Conservation (phyloP, 805 yeast species). For the Sungouiozyma ichnusensis region DNA sequence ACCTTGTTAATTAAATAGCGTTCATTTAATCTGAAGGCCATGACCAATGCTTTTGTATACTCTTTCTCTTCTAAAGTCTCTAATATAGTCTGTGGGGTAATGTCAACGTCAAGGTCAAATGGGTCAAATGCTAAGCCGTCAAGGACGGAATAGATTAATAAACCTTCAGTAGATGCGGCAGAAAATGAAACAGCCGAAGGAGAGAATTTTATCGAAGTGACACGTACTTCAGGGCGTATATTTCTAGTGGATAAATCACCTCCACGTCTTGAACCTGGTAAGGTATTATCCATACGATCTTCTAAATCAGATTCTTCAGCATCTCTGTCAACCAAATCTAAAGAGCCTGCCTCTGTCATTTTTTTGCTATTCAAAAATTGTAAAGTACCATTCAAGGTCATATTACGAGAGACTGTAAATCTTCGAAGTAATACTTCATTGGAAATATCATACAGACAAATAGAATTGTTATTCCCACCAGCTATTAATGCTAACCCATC, state of each 20-base stretch:
- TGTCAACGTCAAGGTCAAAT: slow-evolving; percentile 83
- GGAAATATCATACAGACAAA: slow-evolving; percentile 82
- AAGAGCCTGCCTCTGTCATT: slow-evolving; percentile 81
- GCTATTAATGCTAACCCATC: slow-evolving; percentile 86
- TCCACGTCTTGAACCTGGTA: slow-evolving; percentile 80
- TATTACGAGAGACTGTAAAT: slow-evolving; percentile 77
- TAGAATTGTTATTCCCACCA: slow-evolving; percentile 85
- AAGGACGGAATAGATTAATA: slow-evolving; percentile 72
- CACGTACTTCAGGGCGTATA: slow-evolving; percentile 73
- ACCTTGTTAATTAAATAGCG: slow-evolving; percentile 57
- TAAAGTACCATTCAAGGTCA: slow-evolving; percentile 83
- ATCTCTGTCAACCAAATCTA: slow-evolving; percentile 69
- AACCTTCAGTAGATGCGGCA: slow-evolving; percentile 92
- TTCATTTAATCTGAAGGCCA: slow-evolving; percentile 92
- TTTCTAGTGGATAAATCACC: slow-evolving; percentile 73
- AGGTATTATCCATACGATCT: slow-evolving; percentile 59
- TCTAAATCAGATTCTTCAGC: slow-evolving; percentile 83
- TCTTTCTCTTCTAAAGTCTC: slow-evolving; percentile 46
- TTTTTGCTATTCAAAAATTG: slow-evolving; percentile 67
- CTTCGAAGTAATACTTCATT: slow-evolving; percentile 78
- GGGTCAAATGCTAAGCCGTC: slow-evolving; percentile 77
- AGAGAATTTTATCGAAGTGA: slow-evolving; percentile 67
- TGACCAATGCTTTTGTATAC: slow-evolving; percentile 68
- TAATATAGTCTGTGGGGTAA: slow-evolving; percentile 70
- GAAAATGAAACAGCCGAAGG: slow-evolving; percentile 89